These are phyloP conservation scores for Panaeolus papilionaceus DNA, from an alignment of 768 basidiomycete species.

Conservation along the genomic window DNA sequence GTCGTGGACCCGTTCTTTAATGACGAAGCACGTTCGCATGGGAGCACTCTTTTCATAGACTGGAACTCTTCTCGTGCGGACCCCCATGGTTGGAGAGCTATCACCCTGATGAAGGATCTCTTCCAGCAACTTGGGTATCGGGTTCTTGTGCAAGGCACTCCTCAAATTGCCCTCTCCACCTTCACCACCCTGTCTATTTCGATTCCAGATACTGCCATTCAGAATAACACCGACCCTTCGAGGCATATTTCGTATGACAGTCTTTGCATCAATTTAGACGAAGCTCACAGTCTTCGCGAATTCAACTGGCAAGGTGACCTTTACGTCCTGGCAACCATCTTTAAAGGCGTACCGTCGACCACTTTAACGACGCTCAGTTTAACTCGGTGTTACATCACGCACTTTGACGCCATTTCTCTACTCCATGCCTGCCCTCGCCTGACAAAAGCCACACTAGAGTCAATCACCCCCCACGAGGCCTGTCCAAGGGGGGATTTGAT, in stretches of 20 bases:
- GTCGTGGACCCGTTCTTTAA: conserved; percentile 5
- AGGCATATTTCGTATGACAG: neutral
- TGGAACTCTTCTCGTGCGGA: conserved; percentile 4
- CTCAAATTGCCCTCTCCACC: neutral
- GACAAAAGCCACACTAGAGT: neutral
- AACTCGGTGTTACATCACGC: neutral
- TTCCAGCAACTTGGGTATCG: conserved; percentile 8
- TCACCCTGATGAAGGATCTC: neutral
- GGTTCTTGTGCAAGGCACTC: neutral
- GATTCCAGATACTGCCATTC: conserved; percentile 2
- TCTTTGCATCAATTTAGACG: neutral
- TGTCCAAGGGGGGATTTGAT: neutral
- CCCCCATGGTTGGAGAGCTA: conserved; percentile 6
- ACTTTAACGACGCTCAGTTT: neutral
- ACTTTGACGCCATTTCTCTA: neutral
- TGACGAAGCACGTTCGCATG: neutral
- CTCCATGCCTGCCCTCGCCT: neutral
- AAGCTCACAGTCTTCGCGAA: neutral
- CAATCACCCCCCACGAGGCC: neutral
- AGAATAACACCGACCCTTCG: neutral
- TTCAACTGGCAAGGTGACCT: conserved; percentile 11
- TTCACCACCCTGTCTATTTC: conserved; percentile 2
- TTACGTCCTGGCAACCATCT: neutral
- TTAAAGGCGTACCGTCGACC: neutral
- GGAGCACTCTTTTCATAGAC: conserved; percentile 1